Conservation (phyloP, 306 rosid genomes). For the Lathyrus sativus region DNA sequence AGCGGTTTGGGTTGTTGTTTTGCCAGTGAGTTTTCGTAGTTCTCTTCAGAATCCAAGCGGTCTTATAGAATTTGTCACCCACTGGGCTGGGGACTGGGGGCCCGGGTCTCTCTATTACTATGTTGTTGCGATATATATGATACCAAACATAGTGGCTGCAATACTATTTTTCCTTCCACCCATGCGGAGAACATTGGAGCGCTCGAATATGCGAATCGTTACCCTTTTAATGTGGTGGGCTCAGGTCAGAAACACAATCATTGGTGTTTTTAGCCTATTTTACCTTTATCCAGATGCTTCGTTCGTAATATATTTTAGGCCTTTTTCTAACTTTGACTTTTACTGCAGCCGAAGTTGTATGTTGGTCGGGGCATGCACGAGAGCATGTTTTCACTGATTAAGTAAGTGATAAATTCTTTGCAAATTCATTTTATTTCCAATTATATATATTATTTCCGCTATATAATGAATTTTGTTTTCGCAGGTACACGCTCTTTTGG, state of each 20-base stretch:
- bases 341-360: slow-evolving; percentile 87
- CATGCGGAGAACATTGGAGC: slow-evolving; percentile 72
- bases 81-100: slow-evolving; percentile 88
- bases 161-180: slow-evolving; percentile 88
- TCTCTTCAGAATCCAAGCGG: slow-evolving; percentile 80
- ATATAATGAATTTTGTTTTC: slow-evolving; percentile 35
- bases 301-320: slow-evolving; percentile 25
- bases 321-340: slow-evolving; percentile 36
- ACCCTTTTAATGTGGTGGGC: slow-evolving; percentile 97
- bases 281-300: slow-evolving; percentile 22
- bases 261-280: slow-evolving; percentile 31
- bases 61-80: slow-evolving; percentile 69
- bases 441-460: slow-evolving; percentile 22
- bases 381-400: slow-evolving; percentile 71
- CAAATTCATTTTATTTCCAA: slow-evolving; percentile 20
- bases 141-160: slow-evolving; percentile 80
- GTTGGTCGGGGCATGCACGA: slow-evolving; percentile 96
- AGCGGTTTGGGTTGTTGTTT: slow-evolving; percentile 82
- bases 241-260: slow-evolving; percentile 63
- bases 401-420: slow-evolving; percentile 55
- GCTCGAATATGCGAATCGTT: slow-evolving; percentile 66
- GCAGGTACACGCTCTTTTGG: slow-evolving; percentile 95
- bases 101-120: slow-evolving; percentile 66
- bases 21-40: slow-evolving; percentile 77
- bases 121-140: slow-evolving; percentile 65